Evolutionary conservation across 2,329 filamentous ascomycete species (phyloP).

Genomic region (Xylariaceae sp.): DNA sequence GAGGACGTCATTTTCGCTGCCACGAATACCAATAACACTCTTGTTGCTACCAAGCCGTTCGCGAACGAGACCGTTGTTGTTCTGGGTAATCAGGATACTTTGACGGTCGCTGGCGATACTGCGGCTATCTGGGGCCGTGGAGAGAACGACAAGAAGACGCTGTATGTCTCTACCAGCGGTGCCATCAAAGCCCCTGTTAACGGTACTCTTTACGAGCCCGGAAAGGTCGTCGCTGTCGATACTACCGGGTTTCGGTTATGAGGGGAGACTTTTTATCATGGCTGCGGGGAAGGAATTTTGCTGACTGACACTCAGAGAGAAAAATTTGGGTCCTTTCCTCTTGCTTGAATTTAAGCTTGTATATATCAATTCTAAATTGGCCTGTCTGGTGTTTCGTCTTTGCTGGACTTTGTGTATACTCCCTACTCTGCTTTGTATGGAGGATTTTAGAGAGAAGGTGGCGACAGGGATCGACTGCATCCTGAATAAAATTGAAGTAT

Average conservation of each 20-base stretch:
- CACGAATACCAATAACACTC: conserved; percentile 19
- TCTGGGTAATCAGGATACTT: conserved; percentile 10
- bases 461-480: no score
- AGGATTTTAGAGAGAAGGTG: no score
- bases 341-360: no score
- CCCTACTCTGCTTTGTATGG: no score
- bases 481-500: no score
- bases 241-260: conserved; percentile 6
- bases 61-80: conserved; percentile 14
- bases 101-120: conserved; percentile 20
- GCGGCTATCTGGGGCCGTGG: conserved; percentile 22
- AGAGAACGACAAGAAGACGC: conserved; percentile 8
- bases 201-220: conserved; percentile 22
- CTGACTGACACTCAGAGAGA: no score
- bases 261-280: no score
- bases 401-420: no score
- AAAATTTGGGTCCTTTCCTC: no score
- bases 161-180: conserved; percentile 27
- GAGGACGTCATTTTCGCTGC: conserved; percentile 16
- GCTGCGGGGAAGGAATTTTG: no score
- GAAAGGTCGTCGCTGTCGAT: conserved; percentile 27
- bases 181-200: conserved; percentile 16
- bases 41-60: conserved; percentile 13
- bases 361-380: no score
- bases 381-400: no score